phyloP scores from a whole-genome alignment of 768 basidiomycete genomes.

The Xerocomus spinulosus region DNA sequence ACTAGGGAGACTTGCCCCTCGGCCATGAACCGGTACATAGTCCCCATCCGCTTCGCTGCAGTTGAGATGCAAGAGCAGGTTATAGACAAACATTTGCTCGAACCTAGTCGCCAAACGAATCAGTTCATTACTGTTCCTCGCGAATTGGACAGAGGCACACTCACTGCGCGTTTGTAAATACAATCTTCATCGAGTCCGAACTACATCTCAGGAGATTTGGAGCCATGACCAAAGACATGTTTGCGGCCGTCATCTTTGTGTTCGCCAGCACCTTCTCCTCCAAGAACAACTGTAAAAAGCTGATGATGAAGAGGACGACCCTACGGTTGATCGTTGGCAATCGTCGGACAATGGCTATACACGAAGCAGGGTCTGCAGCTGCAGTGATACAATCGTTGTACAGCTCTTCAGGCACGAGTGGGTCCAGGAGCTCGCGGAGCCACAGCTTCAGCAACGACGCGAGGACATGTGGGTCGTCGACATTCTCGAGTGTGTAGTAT shows the following conservation, averaged over 20 bases:
- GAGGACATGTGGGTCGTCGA: constrained; percentile 87
- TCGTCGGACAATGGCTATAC: constrained; percentile 67
- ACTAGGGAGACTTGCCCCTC: constrained; percentile 56
- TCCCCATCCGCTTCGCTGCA: constrained; percentile 71
- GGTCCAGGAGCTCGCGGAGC: constrained; percentile 88
- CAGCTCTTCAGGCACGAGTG: constrained; percentile 85
- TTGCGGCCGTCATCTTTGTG: constrained; percentile 89
- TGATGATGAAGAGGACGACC: constrained; percentile 83
- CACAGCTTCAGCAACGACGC: constrained; percentile 90
- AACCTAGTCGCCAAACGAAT: constrained; percentile 45
- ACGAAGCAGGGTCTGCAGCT: constrained; percentile 61
- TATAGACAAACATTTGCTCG: constrained; percentile 85
- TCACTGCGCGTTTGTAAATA: constrained; percentile 89
- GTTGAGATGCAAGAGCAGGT: constrained; percentile 74
- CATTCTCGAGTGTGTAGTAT: constrained; percentile 83
- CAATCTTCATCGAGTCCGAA: constrained; percentile 82
- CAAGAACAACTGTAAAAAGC: constrained; percentile 86
- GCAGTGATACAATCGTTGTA: constrained; percentile 85
- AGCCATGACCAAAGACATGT: constrained; percentile 87
- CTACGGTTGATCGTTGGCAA: constrained; percentile 84
- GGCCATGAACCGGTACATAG: constrained; percentile 76
- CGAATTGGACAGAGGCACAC: constrained; percentile 29
- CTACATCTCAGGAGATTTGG: constrained; percentile 85
- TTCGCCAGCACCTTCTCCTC: constrained; percentile 64
- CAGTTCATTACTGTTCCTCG: constrained; percentile 6